Evolutionary conservation across 2,329 filamentous ascomycete genomes (phyloP).

Genomic region (Claviceps pazoutovae): DNA sequence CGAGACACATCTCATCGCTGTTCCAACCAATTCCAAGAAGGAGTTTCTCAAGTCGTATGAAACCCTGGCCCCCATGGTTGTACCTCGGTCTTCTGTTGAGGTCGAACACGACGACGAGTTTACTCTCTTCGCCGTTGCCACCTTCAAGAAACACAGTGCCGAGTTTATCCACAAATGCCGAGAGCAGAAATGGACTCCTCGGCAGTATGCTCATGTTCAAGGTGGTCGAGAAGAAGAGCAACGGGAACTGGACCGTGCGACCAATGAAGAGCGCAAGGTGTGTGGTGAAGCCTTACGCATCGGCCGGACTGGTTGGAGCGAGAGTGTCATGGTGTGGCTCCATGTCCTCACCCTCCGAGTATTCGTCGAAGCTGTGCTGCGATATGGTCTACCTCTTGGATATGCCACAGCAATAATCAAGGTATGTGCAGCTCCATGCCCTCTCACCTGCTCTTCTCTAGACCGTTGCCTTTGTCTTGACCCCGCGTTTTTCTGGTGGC

Average conservation of each 20-base stretch:
- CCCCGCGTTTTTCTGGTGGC: background rate
- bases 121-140: slow-evolving; percentile 72
- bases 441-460: too few relatives aligned
- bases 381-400: slow-evolving; percentile 83
- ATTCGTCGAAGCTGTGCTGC: slow-evolving; percentile 94
- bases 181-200: slow-evolving; percentile 86
- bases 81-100: slow-evolving; percentile 71
- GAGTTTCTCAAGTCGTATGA: slow-evolving; percentile 88
- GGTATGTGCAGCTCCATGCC: slow-evolving; percentile 36
- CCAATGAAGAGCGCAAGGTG: slow-evolving; percentile 75
- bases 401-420: slow-evolving; percentile 76
- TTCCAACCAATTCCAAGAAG: slow-evolving; percentile 66
- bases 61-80: slow-evolving; percentile 77
- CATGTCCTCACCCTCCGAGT: slow-evolving; percentile 83
- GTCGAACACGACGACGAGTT: slow-evolving; percentile 84
- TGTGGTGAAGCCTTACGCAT: slow-evolving; percentile 85
- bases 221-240: slow-evolving; percentile 82
- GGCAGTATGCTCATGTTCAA: slow-evolving; percentile 86
- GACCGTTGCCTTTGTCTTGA: too few relatives aligned
- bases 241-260: slow-evolving; percentile 69
- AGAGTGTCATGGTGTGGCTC: slow-evolving; percentile 91
- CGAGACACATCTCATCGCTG: slow-evolving; percentile 85
- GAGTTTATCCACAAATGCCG: slow-evolving; percentile 89
- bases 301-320: slow-evolving; percentile 84
- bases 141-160: slow-evolving; percentile 78